A percentile compares a stretch with the other conserved stretches of the same genome.
Evolutionary conservation across 2,329 filamentous ascomycete species (phyloP).

Genomic region (Cryphonectria carpinicola): DNA sequence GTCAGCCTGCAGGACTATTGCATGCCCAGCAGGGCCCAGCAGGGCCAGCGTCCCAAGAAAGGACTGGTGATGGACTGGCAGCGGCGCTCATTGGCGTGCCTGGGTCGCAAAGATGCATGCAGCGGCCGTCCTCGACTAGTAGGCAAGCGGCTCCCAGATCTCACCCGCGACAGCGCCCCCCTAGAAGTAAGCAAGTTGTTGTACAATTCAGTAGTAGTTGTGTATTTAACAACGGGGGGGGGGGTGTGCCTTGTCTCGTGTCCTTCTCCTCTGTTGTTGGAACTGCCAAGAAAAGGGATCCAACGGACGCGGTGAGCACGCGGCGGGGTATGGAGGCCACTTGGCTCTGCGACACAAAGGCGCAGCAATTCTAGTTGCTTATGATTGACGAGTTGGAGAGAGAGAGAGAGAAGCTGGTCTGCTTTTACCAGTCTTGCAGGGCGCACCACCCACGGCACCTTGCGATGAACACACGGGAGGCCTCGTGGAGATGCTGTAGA

Average conservation of each 20-base stretch:
- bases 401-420: neutral
- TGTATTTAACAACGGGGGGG: neutral
- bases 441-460: neutral
- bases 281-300: neutral
- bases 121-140: neutral
- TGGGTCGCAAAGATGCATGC: neutral
- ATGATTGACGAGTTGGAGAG: neutral
- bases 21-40: slow-evolving; percentile 10
- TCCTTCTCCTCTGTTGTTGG: neutral
- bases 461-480: neutral
- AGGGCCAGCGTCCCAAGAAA: slow-evolving; percentile 18
- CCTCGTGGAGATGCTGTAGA: neutral
- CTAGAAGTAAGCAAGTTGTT: neutral
- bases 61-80: slow-evolving; percentile 13
- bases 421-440: too few relatives aligned
- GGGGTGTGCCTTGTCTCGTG: neutral
- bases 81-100: slow-evolving; percentile 12
- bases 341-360: neutral
- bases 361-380: neutral
- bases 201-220: neutral
- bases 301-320: neutral
- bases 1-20: slow-evolving; percentile 14
- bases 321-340: neutral
- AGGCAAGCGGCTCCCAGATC: neutral
- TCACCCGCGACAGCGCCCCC: neutral